Evolutionary conservation across 176 grass and related monocot genomes (phyloP).

Genomic region (Oryza longistaminata): DNA sequence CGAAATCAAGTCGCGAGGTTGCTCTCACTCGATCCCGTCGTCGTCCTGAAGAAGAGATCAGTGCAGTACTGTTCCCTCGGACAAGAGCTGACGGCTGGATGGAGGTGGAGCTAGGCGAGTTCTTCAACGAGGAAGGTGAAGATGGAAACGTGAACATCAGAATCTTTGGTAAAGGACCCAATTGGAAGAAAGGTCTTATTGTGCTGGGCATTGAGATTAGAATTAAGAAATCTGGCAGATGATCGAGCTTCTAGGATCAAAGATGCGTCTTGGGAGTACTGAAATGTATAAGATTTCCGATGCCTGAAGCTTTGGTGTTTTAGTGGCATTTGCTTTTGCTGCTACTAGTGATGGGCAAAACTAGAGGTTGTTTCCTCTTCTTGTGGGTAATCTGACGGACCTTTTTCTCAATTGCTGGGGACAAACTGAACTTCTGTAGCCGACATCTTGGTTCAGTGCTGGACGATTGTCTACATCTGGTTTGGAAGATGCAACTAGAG

Average conservation of each 20-base stretch:
- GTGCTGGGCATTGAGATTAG: slow-evolving; percentile 74
- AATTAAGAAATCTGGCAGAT: slow-evolving; percentile 22
- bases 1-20: background rate
- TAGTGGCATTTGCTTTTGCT: too few relatives aligned
- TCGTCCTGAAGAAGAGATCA: background rate
- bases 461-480: too few relatives aligned
- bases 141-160: slow-evolving; percentile 49
- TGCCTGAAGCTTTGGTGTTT: too few relatives aligned
- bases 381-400: too few relatives aligned
- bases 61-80: background rate
- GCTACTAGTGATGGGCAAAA: too few relatives aligned
- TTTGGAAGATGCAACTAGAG: too few relatives aligned
- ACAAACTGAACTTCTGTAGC: too few relatives aligned
- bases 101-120: slow-evolving; percentile 66
- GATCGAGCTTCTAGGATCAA: background rate
- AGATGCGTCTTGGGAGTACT: too few relatives aligned
- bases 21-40: background rate
- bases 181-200: slow-evolving; percentile 62
- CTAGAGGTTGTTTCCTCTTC: too few relatives aligned
- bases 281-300: too few relatives aligned
- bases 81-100: slow-evolving; percentile 51
- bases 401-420: too few relatives aligned
- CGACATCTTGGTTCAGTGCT: too few relatives aligned
- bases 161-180: slow-evolving; percentile 23
- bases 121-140: slow-evolving; percentile 34